Conservation (phyloP, 2,329 filamentous ascomycete genomes). For the Microdochium paspali region DNA sequence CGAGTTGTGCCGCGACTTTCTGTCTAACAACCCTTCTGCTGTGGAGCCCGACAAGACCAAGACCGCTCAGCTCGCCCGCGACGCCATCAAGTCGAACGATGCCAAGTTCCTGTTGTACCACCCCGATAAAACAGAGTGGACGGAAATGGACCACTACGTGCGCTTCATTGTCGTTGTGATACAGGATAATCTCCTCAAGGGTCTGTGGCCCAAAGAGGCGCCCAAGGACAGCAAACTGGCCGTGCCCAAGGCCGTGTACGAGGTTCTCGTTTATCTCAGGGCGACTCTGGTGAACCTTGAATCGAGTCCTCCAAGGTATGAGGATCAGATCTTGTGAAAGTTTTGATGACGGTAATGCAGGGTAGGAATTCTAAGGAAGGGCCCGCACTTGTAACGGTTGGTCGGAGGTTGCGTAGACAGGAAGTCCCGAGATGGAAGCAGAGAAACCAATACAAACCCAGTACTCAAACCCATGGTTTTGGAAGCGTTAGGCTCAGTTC, state of each 20-base stretch:
- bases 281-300: slow-evolving; percentile 10
- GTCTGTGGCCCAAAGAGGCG: slow-evolving; percentile 20
- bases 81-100: slow-evolving; percentile 17
- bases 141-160: slow-evolving; percentile 24
- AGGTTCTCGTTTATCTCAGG: slow-evolving; percentile 25
- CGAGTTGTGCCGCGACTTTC: slow-evolving; percentile 25
- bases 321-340: slow-evolving; percentile 2
- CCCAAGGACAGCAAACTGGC: slow-evolving; percentile 20
- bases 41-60: slow-evolving; percentile 23
- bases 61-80: slow-evolving; percentile 18
- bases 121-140: slow-evolving; percentile 25
- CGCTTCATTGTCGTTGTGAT: slow-evolving; percentile 27
- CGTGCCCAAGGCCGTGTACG: slow-evolving; percentile 23
- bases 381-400: no score
- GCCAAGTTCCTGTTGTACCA: slow-evolving; percentile 23
- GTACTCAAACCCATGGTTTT: no score
- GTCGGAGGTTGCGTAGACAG: no score
- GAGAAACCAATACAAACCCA: no score
- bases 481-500: no score
- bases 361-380: no score
- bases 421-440: no score
- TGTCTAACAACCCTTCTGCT: slow-evolving; percentile 8
- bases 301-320: slow-evolving; percentile 17
- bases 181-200: slow-evolving; percentile 22
- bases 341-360: no score